Base-by-base conservation (phyloP, 2,329 filamentous ascomycete species). In the Grosmannia penicillata region DNA sequence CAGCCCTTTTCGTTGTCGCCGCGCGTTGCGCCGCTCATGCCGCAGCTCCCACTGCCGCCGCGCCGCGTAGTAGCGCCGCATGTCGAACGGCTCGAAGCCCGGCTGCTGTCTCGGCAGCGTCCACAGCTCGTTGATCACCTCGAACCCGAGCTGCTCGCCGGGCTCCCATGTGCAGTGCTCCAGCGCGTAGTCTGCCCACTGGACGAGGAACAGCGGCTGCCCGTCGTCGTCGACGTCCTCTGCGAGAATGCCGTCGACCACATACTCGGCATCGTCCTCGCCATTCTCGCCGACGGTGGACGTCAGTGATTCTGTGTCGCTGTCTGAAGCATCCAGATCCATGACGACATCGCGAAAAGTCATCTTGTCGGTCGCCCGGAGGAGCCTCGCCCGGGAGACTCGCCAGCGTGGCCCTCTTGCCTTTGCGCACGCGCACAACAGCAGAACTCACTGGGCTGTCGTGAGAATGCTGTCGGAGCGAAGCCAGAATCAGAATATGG, bases 111-210 rank as follows among this genome's bases (percentile, higher is more conserved):
- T 65, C 6, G 51, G 56, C 21, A 55, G 49, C 35, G 58, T 51
- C 70, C 70, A 74, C 3, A 58, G 49, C 0, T 49, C 42, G 3
- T 36, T 25, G 4, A 62, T 48, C 6, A 71, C 51, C 0, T 54
- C 54, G 3, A 51, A 44, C 1, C 53, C 54, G 4, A 74, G 49
- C 39, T 70, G 55, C 6, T 58, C 51, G 9, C 50, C 45, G 0
- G 70, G 67, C 45, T 75, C 70, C 70, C 70, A 75, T 0, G 71
- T 75, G 39, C 65, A 63, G 41, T 68, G 54, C n/a, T 71, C 53
- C 6, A 75, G 44, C 2, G 63, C 59, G 48, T 78, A 86, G 2
- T 60, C 66, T 21, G 62, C 58, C 80, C 79, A 85, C 42, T 71
- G 66, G 18, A 82, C 67, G 2, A 85, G 63, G 49, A 74, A 84